These are phyloP conservation scores for Alternaria sp. DNA, from an alignment of 2,329 filamentous ascomycete genomes.

Conservation along the genomic window DNA sequence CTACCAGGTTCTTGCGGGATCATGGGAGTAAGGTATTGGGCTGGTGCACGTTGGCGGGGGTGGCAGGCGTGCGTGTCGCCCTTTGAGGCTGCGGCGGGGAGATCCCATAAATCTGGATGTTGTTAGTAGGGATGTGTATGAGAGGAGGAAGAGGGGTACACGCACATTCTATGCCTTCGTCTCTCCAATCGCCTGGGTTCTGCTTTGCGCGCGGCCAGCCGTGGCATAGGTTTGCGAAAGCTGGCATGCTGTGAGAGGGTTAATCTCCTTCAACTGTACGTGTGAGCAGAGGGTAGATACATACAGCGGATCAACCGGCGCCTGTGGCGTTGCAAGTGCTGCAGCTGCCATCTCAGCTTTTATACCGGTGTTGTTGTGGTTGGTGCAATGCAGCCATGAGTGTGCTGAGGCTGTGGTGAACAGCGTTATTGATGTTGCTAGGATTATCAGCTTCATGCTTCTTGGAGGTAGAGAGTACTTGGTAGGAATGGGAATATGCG, in stretches of 20 bases:
- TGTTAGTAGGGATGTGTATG: background rate
- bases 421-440: background rate
- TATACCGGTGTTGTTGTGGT: slow-evolving; percentile 27
- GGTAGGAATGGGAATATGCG: rapidly evolving
- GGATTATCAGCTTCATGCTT: background rate
- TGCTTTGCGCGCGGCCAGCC: slow-evolving; percentile 16
- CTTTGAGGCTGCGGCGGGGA: background rate
- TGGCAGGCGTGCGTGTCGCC: slow-evolving; percentile 23
- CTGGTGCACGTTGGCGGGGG: slow-evolving; percentile 18
- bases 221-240: slow-evolving; percentile 10
- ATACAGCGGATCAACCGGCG: background rate
- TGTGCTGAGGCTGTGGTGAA: slow-evolving; percentile 19
- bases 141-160: background rate
- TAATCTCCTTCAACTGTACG: background rate
- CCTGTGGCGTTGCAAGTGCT: background rate
- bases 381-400: slow-evolving; percentile 35
- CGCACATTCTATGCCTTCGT: background rate
- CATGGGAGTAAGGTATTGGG: slow-evolving; percentile 6
- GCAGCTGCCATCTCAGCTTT: background rate
- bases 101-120: slow-evolving; percentile 8
- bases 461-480: no score
- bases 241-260: slow-evolving; percentile 5
- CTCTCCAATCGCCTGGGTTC: slow-evolving; percentile 9
- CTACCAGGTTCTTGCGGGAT: background rate
- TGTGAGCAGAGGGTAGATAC: background rate